A percentile compares a stretch with the other conserved stretches of the same genome.
phyloP scores from a whole-genome alignment of 495 filamentous ascomycete species.

The Aspergillus ostianus region DNA sequence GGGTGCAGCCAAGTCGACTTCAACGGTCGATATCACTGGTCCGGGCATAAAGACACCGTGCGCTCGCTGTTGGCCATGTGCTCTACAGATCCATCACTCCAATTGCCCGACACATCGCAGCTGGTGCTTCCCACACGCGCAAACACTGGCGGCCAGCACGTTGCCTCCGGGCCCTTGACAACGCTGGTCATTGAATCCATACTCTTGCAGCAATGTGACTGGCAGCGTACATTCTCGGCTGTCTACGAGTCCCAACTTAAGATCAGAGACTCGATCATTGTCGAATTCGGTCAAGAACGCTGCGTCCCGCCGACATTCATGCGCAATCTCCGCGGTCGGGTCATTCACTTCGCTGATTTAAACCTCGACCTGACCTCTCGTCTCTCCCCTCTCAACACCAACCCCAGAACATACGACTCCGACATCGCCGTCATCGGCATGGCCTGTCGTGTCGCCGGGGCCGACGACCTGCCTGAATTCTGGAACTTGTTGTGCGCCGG shows the following conservation, averaged over 20 bases:
- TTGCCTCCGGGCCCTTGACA: slow-evolving; percentile 3
- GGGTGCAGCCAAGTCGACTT: slow-evolving; percentile 19
- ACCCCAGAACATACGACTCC: slow-evolving; percentile 17
- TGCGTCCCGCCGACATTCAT: slow-evolving; percentile 40
- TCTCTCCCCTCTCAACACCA: slow-evolving; percentile 8
- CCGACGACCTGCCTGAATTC: slow-evolving; percentile 45
- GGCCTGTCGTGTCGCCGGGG: slow-evolving; percentile 48
- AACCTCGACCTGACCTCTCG: slow-evolving; percentile 10
- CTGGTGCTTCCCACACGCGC: slow-evolving; percentile 27
- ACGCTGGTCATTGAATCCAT: slow-evolving; percentile 26
- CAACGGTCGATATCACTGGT: slow-evolving; percentile 24
- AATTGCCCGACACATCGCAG: slow-evolving; percentile 37
- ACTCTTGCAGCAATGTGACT: slow-evolving; percentile 39
- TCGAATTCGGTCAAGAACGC: slow-evolving; percentile 43
- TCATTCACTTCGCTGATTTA: slow-evolving; percentile 23
- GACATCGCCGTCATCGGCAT: slow-evolving; percentile 55
- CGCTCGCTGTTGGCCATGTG: slow-evolving; percentile 14
- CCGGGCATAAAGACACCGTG: slow-evolving; percentile 11
- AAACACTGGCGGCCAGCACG: slow-evolving; percentile 22
- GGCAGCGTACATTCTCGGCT: slow-evolving; percentile 35
- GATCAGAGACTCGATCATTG: slow-evolving; percentile 20
- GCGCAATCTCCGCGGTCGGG: slow-evolving; percentile 21
- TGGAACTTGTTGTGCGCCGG: slow-evolving; percentile 40
- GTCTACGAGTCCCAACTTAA: slow-evolving; percentile 15
- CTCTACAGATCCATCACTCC: slow-evolving; percentile 17